Evolutionary conservation across 768 basidiomycete genomes (phyloP).

Genomic region (Lactarius indigo): DNA sequence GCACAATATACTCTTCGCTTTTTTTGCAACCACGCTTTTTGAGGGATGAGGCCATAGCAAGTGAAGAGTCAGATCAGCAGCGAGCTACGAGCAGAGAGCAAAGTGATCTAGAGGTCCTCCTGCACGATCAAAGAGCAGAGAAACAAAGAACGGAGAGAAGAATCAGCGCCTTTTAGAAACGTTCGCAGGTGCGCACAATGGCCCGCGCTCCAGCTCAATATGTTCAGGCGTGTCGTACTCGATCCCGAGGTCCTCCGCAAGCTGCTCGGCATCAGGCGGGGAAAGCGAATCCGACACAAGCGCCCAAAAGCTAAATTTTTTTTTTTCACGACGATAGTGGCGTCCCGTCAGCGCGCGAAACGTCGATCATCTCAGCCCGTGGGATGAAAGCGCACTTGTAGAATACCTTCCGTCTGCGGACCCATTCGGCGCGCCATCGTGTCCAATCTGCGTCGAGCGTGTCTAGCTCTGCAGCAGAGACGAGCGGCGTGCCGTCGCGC

Average conservation of each 20-base stretch:
- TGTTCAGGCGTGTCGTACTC: slow-evolving; percentile 77
- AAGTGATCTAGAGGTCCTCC: neutral
- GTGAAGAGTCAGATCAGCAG: neutral
- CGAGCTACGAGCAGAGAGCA: neutral
- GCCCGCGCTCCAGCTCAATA: slow-evolving; percentile 54
- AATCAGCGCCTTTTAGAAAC: slow-evolving; percentile 13
- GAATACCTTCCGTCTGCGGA: slow-evolving; percentile 70
- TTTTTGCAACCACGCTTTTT: neutral
- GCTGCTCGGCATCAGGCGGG: slow-evolving; percentile 57
- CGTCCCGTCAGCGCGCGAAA: neutral
- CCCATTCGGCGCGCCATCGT: slow-evolving; percentile 82
- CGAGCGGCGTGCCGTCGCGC: slow-evolving; percentile 59
- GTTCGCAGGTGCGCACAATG: slow-evolving; percentile 42
- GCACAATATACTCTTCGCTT: slow-evolving; percentile 1
- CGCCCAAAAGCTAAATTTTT: slow-evolving; percentile 61
- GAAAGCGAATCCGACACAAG: slow-evolving; percentile 63
- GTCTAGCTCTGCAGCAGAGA: slow-evolving; percentile 68
- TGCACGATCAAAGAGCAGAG: neutral
- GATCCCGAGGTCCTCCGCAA: slow-evolving; percentile 80
- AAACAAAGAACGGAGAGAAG: neutral
- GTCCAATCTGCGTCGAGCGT: slow-evolving; percentile 70
- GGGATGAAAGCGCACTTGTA: slow-evolving; percentile 49
- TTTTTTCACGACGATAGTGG: no score
- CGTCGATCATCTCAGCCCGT: neutral
- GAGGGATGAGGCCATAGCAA: no score